Evolutionary conservation across 371 early-diverging fungal genomes (phyloP), one percentile per base, ranked within the genome.

Genomic region (Mucor mucedo): DNA sequence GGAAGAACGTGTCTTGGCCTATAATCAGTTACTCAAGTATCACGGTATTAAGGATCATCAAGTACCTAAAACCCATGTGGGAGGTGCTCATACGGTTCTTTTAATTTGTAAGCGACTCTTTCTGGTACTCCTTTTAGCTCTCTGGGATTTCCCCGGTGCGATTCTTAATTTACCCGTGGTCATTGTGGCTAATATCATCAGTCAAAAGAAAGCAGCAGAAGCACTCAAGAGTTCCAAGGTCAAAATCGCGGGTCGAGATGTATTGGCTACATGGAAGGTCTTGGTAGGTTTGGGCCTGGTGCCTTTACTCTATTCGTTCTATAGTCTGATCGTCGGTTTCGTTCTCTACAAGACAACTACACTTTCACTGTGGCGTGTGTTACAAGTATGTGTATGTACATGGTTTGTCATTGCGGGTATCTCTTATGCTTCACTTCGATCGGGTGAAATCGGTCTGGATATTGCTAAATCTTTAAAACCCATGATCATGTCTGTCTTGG

Each of bases 31-130:
- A 62, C 76, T 97, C 27, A 85, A 84, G 47, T 89, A 92, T 71
- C 93, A 93, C 65, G 96, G 98, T 21, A 80, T 97, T 49, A 85
- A 87, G 11, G 98, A 97, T 68, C 97, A 96, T 76, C 95, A 97
- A 79, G 97, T 97, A 16, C 82, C 89, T 27, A 89, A 85, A 32
- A 92, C 89, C 42, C 74, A 76, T 2, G 71, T 96, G n/a, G 83
- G 86, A 33, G 78, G 90, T 28, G 57, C 72, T 14, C 68, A 72
- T 38, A 93, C 94, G n/a, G 59, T 92, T 27, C 71, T 72, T 6
- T 73, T 91, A n/a, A 47, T 59, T 71, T 55, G 42, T 3, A 79
- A 82, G 53, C 83, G 95, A 8, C 62, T 89, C 0, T 29, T 83
- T 2, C 76, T 88, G 69, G 71, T 94, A 50, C 32, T 84, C 14